Conservation (phyloP, 345 rosid genomes). For the Noccaea caerulescens region DNA sequence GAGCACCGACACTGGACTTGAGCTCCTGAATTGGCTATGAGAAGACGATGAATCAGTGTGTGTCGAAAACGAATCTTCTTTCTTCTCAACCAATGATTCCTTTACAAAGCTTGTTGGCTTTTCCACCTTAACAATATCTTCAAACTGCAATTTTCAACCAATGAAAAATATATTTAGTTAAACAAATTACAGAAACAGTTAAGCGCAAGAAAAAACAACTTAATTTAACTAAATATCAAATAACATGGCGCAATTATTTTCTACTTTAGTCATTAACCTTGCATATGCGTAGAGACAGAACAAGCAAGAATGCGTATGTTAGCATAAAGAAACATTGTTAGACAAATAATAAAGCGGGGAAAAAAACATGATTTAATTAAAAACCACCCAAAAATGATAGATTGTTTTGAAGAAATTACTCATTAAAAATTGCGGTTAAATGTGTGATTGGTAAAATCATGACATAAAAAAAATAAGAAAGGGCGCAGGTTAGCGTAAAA, state of each 20-base stretch:
- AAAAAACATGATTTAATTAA: not conserved
- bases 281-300: too few relatives aligned
- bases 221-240: too few relatives aligned
- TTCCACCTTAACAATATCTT: conserved; percentile 88
- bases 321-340: not conserved
- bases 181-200: not conserved
- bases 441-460: not conserved
- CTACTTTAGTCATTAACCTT: too few relatives aligned
- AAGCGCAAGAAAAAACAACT: too few relatives aligned
- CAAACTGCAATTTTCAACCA: conserved; percentile 61
- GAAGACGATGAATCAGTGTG: conserved; percentile 52
- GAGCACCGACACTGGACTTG: conserved; percentile 88
- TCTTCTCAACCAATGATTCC: conserved; percentile 67
- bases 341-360: not conserved
- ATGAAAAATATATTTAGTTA: conserved; percentile 2
- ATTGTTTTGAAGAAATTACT: too few relatives aligned
- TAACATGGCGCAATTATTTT: too few relatives aligned
- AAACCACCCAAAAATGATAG: not conserved
- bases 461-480: not conserved
- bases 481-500: not conserved
- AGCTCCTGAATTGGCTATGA: conserved; percentile 60
- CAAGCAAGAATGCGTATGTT: conserved; percentile 27
- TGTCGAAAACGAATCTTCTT: conserved; percentile 46
- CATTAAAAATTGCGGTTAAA: too few relatives aligned
- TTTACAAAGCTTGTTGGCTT: conserved; percentile 74